Base-by-base conservation (phyloP, 169 alveolate genomes). In the Plasmodium vivax region DNA sequence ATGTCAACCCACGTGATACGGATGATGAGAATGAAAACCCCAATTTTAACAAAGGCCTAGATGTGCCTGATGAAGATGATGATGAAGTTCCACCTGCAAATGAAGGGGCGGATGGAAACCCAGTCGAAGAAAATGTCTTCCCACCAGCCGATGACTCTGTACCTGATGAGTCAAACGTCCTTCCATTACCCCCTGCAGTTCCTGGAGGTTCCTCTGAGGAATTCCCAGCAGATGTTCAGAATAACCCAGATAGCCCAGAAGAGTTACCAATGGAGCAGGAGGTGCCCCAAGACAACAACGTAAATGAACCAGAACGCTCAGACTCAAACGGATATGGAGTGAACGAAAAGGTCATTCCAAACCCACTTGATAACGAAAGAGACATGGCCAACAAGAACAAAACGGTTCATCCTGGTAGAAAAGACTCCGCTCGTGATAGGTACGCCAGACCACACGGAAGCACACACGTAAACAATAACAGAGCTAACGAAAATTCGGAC, bases 11-110 rank as follows among this genome's bases (percentile, higher is more conserved):
- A 62, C 72, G 45, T 3, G 56, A 16, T 16, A 43, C 14, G 2
- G 75, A 72, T 58, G 92, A 84, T 41, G 92, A 84, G 4, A 75
- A 71, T 19, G 68, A 56, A 16, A 23, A 27, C 23, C 82, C 84
- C 54, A 71, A 74, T 54, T 41, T 41, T 38, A 32, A 36, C 3
- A 8, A 41, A 41, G 77, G 30, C 0, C 32, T 41, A 74, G 85
- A 43, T 51, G 81, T 51, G 10, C 93, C 93, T 2, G 93, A 85
- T 0, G 32, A 23, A 27, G 80, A 10, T 6, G 12, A 10, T 6
- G 12, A 43, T 32, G 93, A 84, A 2, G n/a, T 10, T 72, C 41
- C 73, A 38, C 84, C 93, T 23, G 77, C 8, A 68, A 30, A 68
- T 68, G 38, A 68, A 23, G 7, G n/a, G n/a, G 8, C 4, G 10